Evolutionary conservation across 176 grass and related monocot genomes (phyloP), one percentile per base, ranked within the genome.

Genomic region (Oryza rufipogon): DNA sequence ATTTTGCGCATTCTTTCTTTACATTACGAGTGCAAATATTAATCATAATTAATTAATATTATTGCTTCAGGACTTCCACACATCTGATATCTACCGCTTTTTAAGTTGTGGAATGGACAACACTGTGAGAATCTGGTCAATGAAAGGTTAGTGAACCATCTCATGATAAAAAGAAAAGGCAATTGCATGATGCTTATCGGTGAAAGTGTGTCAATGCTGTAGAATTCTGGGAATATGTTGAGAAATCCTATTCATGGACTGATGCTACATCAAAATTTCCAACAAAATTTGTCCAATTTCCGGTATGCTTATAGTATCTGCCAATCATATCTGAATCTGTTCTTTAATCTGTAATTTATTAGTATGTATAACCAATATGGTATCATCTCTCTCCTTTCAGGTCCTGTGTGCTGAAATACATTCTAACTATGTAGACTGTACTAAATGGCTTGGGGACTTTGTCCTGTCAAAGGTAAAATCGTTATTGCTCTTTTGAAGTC

Each of bases 41-140:
- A 14, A 75, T 67, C 1, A 61, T 61, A 42, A 68, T 60, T 45
- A 6, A 4, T 61, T 56, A 6, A 2, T 85, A 17, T 76, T 72
- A 75, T 84, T 26, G 38, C 45, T 88, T 39, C 82, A 98, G 96
- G 96, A 95, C 66, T 98, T 98, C 75, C 96, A 98, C 79, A 86
- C 96, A 70, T 95, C 89, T 69, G 96, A 98, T 87, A 98, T 98
- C 26, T 90, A 95, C 22, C 77, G 89, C 32, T 91, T 98, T 83
- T 93, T 91, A 80, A 98, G 96, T 72, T 98, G 96, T 89, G 96
- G 96, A 48, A 98, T 98, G 96, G 96, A 98, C 82, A 93, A 95
- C 77, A 94, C 93, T 78, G 91, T 98, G 74, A 98, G 89, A 87
- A 95, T 98, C 42, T 98, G 96, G 96, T 98, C 96, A 67, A 98